phyloP scores from a whole-genome alignment of 805 yeast species.

The Kockiozyma suomiensis region DNA sequence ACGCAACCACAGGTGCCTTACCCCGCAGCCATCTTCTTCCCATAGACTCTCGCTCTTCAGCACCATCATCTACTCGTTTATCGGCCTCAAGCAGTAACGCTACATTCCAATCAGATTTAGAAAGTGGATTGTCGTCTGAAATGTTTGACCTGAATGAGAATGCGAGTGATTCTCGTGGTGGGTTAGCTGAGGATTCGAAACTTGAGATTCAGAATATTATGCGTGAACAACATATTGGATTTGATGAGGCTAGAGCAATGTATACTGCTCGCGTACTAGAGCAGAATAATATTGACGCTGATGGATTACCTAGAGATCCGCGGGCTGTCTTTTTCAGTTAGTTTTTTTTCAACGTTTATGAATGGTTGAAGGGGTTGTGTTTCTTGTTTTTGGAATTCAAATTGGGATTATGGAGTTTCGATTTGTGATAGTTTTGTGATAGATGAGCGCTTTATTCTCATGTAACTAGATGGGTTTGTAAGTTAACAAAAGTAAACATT shows the following conservation, averaged over 20 bases:
- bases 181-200: slow-evolving; percentile 61
- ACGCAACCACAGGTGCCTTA: slow-evolving; percentile 26
- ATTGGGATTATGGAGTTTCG: no score
- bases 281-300: slow-evolving; percentile 58
- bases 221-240: slow-evolving; percentile 53
- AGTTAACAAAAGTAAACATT: no score
- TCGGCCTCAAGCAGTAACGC: neutral
- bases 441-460: neutral
- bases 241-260: slow-evolving; percentile 69
- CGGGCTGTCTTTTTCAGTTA: slow-evolving; percentile 51
- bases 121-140: slow-evolving; percentile 60
- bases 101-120: slow-evolving; percentile 52
- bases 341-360: no score
- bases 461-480: no score
- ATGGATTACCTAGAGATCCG: slow-evolving; percentile 72
- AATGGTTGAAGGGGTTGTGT: neutral
- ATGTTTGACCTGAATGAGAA: slow-evolving; percentile 57
- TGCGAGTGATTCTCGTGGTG: slow-evolving; percentile 59
- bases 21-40: slow-evolving; percentile 21
- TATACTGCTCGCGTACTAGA: slow-evolving; percentile 53
- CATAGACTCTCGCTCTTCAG: neutral
- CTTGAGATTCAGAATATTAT: slow-evolving; percentile 55
- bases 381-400: neutral
- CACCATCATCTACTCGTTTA: slow-evolving; percentile 5
- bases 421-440: no score